Conservation (phyloP, 2,329 filamentous ascomycete species). For the Waltergamsia citrina region DNA sequence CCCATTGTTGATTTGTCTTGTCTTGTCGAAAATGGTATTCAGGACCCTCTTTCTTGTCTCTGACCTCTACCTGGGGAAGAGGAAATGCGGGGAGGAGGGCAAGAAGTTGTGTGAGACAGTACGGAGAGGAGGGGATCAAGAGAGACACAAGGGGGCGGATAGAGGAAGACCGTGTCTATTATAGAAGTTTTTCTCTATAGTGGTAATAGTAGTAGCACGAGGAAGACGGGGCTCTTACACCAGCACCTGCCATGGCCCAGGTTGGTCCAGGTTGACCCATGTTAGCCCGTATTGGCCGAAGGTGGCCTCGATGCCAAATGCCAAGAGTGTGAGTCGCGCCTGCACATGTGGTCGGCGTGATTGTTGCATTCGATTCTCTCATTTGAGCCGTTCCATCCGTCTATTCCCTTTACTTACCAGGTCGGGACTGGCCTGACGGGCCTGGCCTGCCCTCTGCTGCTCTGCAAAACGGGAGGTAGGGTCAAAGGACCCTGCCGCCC, state of each 20-base stretch:
- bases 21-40: too few relatives aligned
- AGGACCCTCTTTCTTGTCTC: neutral
- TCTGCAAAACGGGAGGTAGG: too few relatives aligned
- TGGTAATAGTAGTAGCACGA: too few relatives aligned
- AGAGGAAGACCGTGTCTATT: neutral
- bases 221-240: too few relatives aligned
- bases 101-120: slow-evolving; percentile 1
- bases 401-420: too few relatives aligned
- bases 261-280: too few relatives aligned
- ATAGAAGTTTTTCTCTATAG: too few relatives aligned
- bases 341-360: neutral
- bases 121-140: neutral
- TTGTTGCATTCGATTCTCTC: neutral
- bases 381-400: neutral
- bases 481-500: too few relatives aligned
- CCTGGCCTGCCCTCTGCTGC: neutral
- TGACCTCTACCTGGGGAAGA: neutral
- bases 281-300: too few relatives aligned
- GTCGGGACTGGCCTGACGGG: too few relatives aligned
- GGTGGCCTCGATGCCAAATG: neutral
- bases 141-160: neutral
- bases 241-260: too few relatives aligned
- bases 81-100: neutral
- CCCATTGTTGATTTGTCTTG: neutral
- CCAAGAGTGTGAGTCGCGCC: neutral